These are phyloP conservation scores for Entamoeba histolytica DNA, from an alignment of 208 protist species.

Conservation along the genomic window DNA sequence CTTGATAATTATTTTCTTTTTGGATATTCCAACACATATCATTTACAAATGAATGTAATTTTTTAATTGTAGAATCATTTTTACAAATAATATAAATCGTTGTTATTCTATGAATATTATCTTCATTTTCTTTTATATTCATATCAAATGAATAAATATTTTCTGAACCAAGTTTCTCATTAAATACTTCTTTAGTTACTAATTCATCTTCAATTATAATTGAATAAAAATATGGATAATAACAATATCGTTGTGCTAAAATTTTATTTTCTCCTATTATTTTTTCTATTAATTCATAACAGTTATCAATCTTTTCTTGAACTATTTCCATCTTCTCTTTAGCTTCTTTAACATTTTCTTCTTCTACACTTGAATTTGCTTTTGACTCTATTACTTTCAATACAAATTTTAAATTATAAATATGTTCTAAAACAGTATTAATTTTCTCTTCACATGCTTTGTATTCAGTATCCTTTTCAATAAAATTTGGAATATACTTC, in stretches of 20 bases:
- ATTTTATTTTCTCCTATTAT: background rate
- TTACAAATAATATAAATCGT: background rate
- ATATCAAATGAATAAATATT: background rate
- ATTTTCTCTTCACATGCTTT: background rate
- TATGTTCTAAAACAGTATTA: background rate
- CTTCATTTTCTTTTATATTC: background rate
- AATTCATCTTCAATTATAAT: background rate
- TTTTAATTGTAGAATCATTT: background rate
- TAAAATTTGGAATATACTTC: background rate
- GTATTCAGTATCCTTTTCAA: background rate
- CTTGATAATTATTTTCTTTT: background rate
- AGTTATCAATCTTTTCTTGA: background rate
- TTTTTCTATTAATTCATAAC: background rate
- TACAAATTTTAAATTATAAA: background rate
- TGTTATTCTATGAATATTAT: background rate
- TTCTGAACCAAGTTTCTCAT: background rate
- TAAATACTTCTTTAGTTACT: background rate
- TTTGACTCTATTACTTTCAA: background rate
- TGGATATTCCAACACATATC: background rate
- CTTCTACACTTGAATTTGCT: background rate
- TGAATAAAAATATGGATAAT: background rate
- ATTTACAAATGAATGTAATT: background rate
- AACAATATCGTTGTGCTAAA: background rate
- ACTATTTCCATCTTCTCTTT: background rate
- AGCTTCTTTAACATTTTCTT: background rate